phyloP scores from a whole-genome alignment of 2,329 filamentous ascomycete genomes.

The Alternaria postmessia region DNA sequence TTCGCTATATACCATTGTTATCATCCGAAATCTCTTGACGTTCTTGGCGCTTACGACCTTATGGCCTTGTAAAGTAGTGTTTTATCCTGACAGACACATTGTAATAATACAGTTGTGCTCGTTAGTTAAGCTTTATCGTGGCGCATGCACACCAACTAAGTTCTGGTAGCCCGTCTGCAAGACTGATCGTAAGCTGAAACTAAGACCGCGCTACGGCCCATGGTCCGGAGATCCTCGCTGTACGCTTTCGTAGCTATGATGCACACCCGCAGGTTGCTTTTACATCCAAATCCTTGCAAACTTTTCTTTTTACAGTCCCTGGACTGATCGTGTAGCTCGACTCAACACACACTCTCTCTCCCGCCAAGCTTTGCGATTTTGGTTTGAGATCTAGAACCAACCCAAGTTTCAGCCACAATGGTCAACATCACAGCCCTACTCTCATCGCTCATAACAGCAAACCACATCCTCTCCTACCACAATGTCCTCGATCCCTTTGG shows the following conservation, averaged over 20 bases:
- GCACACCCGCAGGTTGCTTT: background rate
- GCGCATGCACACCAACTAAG: background rate
- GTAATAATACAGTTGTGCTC: background rate
- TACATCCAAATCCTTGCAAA: background rate
- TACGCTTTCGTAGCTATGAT: constrained; percentile 12
- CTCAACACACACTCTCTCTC: background rate
- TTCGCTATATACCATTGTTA: constrained; percentile 1
- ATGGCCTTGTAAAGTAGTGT: background rate
- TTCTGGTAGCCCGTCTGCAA: background rate
- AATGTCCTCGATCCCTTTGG: constrained; percentile 61
- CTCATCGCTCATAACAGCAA: constrained; percentile 51
- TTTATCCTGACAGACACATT: background rate
- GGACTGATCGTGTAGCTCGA: background rate
- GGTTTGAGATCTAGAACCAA: background rate
- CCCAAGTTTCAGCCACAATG: constrained; percentile 11
- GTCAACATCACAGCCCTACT: constrained; percentile 37
- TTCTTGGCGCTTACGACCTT: background rate
- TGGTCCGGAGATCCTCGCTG: constrained; percentile 10
- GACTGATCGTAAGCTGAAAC: background rate
- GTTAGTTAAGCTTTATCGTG: background rate
- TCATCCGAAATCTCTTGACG: background rate
- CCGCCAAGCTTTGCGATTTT: background rate
- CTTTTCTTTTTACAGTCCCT: background rate
- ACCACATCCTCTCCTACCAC: constrained; percentile 61
- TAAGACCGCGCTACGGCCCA: background rate